Percentiles rank a stretch among this genome's conserved stretches.
Evolutionary conservation across 2,329 filamentous ascomycete genomes (phyloP).

Genomic region (Monosporascus sp.): DNA sequence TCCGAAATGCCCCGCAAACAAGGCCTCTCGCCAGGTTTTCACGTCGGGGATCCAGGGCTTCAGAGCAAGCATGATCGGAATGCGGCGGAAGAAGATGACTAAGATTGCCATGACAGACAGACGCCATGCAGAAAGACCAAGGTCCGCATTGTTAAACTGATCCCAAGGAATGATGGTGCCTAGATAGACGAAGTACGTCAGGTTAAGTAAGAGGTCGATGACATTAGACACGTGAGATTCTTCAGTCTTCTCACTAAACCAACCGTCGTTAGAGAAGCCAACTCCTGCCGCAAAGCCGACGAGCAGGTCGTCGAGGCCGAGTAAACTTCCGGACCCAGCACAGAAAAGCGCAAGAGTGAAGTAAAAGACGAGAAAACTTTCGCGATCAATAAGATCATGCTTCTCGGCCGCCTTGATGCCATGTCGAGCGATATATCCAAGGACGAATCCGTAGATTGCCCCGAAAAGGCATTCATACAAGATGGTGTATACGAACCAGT

Average conservation of each 20-base stretch:
- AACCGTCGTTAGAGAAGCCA: conserved; percentile 98
- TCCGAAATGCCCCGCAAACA: conserved; percentile 96
- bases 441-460: conserved; percentile 75
- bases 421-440: conserved; percentile 88
- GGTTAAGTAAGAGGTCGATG: conserved; percentile 92
- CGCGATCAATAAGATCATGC: conserved; percentile 81
- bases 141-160: conserved; percentile 69
- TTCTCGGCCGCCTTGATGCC: conserved; percentile 84
- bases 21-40: conserved; percentile 94
- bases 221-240: conserved; percentile 99
- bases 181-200: conserved; percentile 97
- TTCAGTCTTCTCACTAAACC: conserved; percentile 97
- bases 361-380: conserved; percentile 98
- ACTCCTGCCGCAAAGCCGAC: conserved; percentile 94
- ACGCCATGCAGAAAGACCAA: conserved; percentile 81
- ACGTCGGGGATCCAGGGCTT: conserved; percentile 95
- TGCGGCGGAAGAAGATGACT: conserved; percentile 91
- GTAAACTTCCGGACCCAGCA: conserved; percentile 83
- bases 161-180: conserved; percentile 97
- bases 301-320: conserved; percentile 89
- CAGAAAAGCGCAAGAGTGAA: conserved; percentile 95
- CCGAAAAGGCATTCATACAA: conserved; percentile 96
- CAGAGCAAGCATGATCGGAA: conserved; percentile 86
- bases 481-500: conserved; percentile 87
- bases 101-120: conserved; percentile 90